Evolutionary conservation across 257 asterid species (phyloP), one percentile per base, ranked within the genome.

Genomic region (Solanum gracilifrons): DNA sequence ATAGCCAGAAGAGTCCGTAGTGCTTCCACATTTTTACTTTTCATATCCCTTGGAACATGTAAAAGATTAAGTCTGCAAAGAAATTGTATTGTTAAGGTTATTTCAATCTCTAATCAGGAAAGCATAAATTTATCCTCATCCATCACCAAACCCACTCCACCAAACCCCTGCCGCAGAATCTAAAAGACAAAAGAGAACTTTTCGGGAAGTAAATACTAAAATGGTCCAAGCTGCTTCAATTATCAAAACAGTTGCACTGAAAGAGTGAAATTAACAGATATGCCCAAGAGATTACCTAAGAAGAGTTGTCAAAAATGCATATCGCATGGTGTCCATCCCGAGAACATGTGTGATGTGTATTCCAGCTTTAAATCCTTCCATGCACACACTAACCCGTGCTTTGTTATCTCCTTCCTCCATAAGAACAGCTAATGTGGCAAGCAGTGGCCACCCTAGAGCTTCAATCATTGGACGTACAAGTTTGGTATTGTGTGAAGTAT

Each of bases 291-390:
- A 84, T 91, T 94, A 94, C 99, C 99, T 93, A 86, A 97, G 93
- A 91, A 97, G 93, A 86, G 99, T 96, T 58, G 98, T 95, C 90
- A 97, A 92, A 84, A 96, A 94, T 82, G 99, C 99, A 84, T 97
- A 97, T 90, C 99, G 98, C 98, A 95, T 97, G 60, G 99, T 97
- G 91, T 97, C 99, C 99, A 97, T 97, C 92, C 97, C 96, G 85
- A 97, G 97, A 88, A 93, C 94, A 92, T 96, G 95, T 76, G 99
- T 94, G 89, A 97, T 93, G 92, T 93, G 99, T 93, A 97, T 95
- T 84, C 99, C 99, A 58, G 95, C 98, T 92, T 91, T 95, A 88
- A 96, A 96, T 89, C 99, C 99, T 89, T 97, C 99, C 99, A 97
- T 97, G 89, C 99, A 96, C 86, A 93, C 98, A 89, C 86, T 88